Base-by-base conservation (phyloP, 208 protist genomes). In the Angomonas desouzai region DNA sequence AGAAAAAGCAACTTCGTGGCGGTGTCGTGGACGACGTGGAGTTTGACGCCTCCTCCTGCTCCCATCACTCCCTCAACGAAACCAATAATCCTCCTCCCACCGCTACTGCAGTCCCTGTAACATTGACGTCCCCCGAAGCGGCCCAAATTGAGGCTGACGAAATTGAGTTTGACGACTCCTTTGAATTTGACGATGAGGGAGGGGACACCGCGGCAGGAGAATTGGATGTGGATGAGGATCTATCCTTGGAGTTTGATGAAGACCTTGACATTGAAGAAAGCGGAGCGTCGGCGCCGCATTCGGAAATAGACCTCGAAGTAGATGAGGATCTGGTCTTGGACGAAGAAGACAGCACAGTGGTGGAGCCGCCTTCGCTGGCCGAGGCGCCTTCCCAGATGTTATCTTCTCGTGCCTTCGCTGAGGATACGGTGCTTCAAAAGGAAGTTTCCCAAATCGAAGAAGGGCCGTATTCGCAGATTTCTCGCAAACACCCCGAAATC, bases 401-500 rank as follows among this genome's bases (percentile, higher is more conserved):
- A 3, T 7, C 56, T 1, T 1, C 1, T 20, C 22, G 47, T 4
- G 56, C 7, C 0, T 13, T 28, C 20, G 30, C 11, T 1, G 22
- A 61, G 36, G 56, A 6, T 29, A 48, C 2, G 1, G 23, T 10
- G 49, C 25, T 28, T 16, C 16, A 20, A 28, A 61, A 48, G 34
- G 56, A 27, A 48, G 23, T 48, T 4, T 6, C 34, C 11, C 23
- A 47, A 47, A 40, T 30, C 33, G 34, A 48, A 1, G 56, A 48
- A 20, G 2, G 10, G 16, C 3, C 13, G 18, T 13, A 59, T 3
- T 68, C 75, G 45, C 58, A 66, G 4, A 62, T 73, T 48, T 63
- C 66, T 1, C 56, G 69, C 30, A 64, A 68, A 13, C 36, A 72
- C 0, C 74, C 74, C 0, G 75, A 85, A 48, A 81, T 81, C n/a